phyloP scores from a whole-genome alignment of 805 yeast genomes.

The Wickerhamiella kurtzmanii region DNA sequence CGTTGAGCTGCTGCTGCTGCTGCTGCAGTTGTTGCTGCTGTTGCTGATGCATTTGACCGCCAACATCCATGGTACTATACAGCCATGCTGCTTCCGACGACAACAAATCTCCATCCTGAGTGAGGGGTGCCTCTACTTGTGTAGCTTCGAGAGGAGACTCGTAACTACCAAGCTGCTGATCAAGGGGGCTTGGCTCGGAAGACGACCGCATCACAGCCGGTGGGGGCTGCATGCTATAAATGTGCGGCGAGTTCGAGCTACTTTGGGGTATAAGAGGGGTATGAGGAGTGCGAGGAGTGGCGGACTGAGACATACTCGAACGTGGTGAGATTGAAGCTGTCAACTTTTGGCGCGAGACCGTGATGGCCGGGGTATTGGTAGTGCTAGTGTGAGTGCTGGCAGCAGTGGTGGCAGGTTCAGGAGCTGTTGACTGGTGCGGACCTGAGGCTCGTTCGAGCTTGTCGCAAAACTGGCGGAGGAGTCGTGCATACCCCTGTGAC shows the following conservation, averaged over 20 bases:
- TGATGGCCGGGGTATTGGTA: not conserved
- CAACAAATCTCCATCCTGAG: not conserved
- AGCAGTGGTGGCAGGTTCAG: not conserved
- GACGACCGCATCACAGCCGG: not conserved
- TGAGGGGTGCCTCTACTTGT: not conserved
- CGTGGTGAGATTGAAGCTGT: not conserved
- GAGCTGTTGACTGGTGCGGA: not conserved
- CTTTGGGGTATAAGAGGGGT: not conserved
- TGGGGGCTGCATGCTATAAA: not conserved
- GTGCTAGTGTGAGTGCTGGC: not conserved
- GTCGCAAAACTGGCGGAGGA: not conserved
- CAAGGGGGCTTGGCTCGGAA: not conserved
- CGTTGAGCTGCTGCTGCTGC: no score
- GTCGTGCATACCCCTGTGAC: conserved; percentile 8
- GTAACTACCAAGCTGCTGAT: not conserved
- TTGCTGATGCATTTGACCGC: no score
- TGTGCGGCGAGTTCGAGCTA: not conserved
- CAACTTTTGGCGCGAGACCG: not conserved
- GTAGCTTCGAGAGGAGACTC: not conserved
- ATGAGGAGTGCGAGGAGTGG: not conserved
- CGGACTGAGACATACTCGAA: no score
- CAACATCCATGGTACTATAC: not conserved
- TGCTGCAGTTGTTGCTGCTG: no score
- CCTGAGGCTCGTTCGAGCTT: not conserved
- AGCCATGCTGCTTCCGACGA: not conserved